Evolutionary conservation across 495 filamentous ascomycete genomes (phyloP).

Genomic region (Ramalina peruviana): DNA sequence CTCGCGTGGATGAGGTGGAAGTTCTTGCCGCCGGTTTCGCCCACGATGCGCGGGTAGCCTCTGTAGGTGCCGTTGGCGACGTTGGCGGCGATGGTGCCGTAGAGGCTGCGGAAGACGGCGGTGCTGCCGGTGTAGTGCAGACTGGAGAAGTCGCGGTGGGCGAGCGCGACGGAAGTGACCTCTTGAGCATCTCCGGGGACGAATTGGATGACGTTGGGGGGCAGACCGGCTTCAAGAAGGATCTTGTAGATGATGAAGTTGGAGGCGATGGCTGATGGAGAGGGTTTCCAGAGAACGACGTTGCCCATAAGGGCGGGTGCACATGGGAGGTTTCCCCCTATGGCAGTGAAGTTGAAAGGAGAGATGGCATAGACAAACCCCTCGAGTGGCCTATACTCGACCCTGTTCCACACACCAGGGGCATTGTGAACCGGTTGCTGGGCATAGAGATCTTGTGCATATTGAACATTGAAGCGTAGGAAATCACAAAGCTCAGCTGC

Average conservation of each 20-base stretch:
- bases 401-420: constrained; percentile 63
- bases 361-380: constrained; percentile 79
- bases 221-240: constrained; percentile 75
- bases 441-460: constrained; percentile 74
- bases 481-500: constrained; percentile 88
- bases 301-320: constrained; percentile 70
- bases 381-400: constrained; percentile 72
- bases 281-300: constrained; percentile 82
- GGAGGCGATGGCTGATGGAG: constrained; percentile 59
- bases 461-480: constrained; percentile 71
- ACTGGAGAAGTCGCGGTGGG: constrained; percentile 56
- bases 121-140: constrained; percentile 77
- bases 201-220: constrained; percentile 69
- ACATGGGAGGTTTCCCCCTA: constrained; percentile 63
- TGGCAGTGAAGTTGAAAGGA: constrained; percentile 84
- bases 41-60: constrained; percentile 68
- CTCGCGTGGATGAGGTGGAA: constrained; percentile 70
- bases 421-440: constrained; percentile 69
- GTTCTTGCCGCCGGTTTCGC: constrained; percentile 85
- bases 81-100: constrained; percentile 53
- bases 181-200: constrained; percentile 63
- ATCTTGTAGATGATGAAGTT: constrained; percentile 69
- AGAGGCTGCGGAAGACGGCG: constrained; percentile 63
- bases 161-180: constrained; percentile 54
- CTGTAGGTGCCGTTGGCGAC: constrained; percentile 54